phyloP scores from a whole-genome alignment of 139 green algal species.

The Chlamydomonas asymmetrica region DNA sequence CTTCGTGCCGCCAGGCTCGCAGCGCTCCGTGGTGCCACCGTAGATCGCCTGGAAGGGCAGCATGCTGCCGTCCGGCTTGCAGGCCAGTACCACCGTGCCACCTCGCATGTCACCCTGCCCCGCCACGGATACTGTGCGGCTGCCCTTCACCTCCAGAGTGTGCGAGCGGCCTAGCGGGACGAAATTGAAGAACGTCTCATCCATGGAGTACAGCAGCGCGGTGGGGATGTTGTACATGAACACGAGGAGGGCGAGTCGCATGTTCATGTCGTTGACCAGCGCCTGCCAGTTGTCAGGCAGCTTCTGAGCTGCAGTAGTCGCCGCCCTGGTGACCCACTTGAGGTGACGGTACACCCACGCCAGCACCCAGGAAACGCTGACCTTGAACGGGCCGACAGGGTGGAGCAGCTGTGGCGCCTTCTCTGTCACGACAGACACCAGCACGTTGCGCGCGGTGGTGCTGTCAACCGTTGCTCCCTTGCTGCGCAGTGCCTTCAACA shows the following conservation, averaged over 20 bases:
- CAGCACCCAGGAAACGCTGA: not conserved
- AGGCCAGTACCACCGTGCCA: not conserved
- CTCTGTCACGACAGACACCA: not conserved
- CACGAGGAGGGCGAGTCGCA: not conserved
- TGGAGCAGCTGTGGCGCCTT: not conserved
- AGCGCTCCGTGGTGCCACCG: not conserved
- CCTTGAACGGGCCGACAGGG: not conserved
- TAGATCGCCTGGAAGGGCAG: not conserved
- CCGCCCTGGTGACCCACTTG: not conserved
- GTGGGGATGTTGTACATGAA: not conserved
- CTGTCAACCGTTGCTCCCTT: not conserved
- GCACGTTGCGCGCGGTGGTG: not conserved
- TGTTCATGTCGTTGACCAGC: not conserved
- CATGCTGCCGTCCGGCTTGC: not conserved
- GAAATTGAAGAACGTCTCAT: not conserved
- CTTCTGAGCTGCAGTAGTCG: not conserved
- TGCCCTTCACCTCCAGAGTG: not conserved
- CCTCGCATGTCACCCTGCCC: not conserved
- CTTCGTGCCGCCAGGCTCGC: not conserved
- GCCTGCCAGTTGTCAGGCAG: not conserved
- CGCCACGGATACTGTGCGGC: not conserved
- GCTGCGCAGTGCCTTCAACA: not conserved
- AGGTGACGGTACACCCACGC: not conserved
- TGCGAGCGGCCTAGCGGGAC: not conserved
- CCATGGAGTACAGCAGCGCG: not conserved